Conservation (phyloP, 140 eudicot species). For the Flaveria floridana region DNA sequence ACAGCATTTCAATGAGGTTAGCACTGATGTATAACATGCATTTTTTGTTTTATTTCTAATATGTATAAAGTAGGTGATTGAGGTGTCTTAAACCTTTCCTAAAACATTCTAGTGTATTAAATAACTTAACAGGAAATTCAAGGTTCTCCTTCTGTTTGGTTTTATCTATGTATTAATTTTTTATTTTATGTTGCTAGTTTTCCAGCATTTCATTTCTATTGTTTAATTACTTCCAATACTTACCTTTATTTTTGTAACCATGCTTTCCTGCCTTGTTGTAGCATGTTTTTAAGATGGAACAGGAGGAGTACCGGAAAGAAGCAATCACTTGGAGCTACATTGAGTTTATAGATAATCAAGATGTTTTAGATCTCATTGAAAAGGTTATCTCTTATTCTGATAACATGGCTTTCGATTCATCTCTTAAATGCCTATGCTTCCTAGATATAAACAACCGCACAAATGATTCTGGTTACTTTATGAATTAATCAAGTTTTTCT, state of each 20-base stretch:
- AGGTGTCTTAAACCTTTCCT: neutral
- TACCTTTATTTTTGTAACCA: slow-evolving; percentile 15
- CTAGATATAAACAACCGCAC: slow-evolving; percentile 14
- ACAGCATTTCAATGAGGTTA: slow-evolving; percentile 97
- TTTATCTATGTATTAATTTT: slow-evolving; percentile 1
- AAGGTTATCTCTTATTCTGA: slow-evolving; percentile 52
- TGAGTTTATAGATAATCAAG: slow-evolving; percentile 95
- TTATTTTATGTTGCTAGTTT: neutral
- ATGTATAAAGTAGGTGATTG: neutral
- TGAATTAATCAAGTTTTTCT: neutral
- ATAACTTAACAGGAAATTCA: neutral
- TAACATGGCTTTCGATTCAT: slow-evolving; percentile 3
- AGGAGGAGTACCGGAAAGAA: slow-evolving; percentile 89
- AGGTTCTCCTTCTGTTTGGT: slow-evolving; percentile 6
- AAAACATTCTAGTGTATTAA: neutral
- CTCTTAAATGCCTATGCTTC: slow-evolving; percentile 9
- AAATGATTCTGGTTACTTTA: slow-evolving; percentile 15
- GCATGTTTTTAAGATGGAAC: slow-evolving; percentile 99
- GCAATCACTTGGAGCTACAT: slow-evolving; percentile 96
- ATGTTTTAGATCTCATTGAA: slow-evolving; percentile 94
- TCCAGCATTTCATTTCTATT: slow-evolving; percentile 19
- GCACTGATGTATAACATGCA: slow-evolving; percentile 23
- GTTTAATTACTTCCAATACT: neutral
- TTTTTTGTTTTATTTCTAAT: slow-evolving; percentile 16
- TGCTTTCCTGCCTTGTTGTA: slow-evolving; percentile 35